These are phyloP conservation scores for Chlorencoelia australis DNA, from an alignment of 2,329 filamentous ascomycete genomes.

Conservation along the genomic window DNA sequence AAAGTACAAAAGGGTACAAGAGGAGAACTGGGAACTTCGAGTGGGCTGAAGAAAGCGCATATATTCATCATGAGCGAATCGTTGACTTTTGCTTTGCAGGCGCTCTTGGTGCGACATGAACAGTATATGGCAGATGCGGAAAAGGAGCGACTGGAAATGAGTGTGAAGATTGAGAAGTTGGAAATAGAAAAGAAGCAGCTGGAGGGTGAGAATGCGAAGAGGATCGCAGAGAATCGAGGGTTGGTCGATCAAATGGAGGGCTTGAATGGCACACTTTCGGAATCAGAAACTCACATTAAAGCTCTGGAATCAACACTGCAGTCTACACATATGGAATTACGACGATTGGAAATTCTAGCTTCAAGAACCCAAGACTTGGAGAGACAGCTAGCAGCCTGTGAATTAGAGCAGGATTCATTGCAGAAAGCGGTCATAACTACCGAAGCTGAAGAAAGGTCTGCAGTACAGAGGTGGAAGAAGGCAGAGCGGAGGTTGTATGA, in stretches of 20 bases:
- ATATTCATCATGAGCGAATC: conserved; percentile 29
- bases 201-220: conserved; percentile 65
- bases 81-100: conserved; percentile 72
- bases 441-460: conserved; percentile 66
- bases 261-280: conserved; percentile 67
- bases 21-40: neutral
- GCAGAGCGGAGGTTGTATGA: conserved; percentile 71
- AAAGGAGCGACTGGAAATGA: conserved; percentile 51
- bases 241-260: conserved; percentile 77
- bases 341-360: conserved; percentile 63
- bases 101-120: conserved; percentile 83
- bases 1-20: neutral
- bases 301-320: conserved; percentile 67
- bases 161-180: conserved; percentile 9
- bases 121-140: conserved; percentile 89
- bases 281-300: conserved; percentile 72
- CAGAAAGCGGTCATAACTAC: conserved; percentile 57
- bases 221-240: conserved; percentile 71
- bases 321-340: conserved; percentile 67
- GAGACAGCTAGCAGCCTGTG: conserved; percentile 65
- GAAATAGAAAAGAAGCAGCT: conserved; percentile 64
- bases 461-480: conserved; percentile 73
- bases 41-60: conserved; percentile 1
- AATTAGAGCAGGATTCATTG: conserved; percentile 68
- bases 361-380: conserved; percentile 70